These are phyloP conservation scores for Starmera stellimalicola DNA, from an alignment of 1,139 yeast genomes.

Conservation along the genomic window DNA sequence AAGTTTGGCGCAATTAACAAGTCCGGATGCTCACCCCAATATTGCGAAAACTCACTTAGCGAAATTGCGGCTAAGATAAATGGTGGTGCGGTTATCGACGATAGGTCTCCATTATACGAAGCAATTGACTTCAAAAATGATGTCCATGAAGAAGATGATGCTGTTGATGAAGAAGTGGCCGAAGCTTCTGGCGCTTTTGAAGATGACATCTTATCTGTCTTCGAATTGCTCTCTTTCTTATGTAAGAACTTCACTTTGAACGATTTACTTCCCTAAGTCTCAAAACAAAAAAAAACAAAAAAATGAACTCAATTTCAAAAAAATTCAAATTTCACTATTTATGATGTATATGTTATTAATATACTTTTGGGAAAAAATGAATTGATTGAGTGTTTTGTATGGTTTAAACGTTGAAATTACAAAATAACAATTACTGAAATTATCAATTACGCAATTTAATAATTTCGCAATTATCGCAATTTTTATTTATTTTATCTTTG, in stretches of 20 bases:
- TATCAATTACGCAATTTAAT: no score
- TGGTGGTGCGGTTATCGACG: slow-evolving; percentile 96
- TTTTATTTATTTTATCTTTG: no score
- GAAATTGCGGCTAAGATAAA: slow-evolving; percentile 89
- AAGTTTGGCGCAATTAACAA: slow-evolving; percentile 63
- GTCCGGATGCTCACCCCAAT: slow-evolving; percentile 89
- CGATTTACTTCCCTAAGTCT: slow-evolving; percentile 1
- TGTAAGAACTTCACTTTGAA: slow-evolving; percentile 5
- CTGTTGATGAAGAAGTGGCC: slow-evolving; percentile 2
- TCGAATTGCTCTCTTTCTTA: slow-evolving; percentile 1
- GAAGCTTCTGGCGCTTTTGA: background rate
- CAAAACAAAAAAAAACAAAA: no score
- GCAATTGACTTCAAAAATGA: slow-evolving; percentile 87
- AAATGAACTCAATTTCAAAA: no score
- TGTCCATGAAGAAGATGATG: slow-evolving; percentile 51
- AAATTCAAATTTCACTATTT: no score
- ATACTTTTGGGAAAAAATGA: no score
- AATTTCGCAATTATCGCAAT: no score
- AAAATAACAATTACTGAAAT: no score
- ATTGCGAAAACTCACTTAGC: slow-evolving; percentile 81
- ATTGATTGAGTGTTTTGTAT: no score
- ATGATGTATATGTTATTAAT: no score
- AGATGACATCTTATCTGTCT: no score
- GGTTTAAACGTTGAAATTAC: no score
- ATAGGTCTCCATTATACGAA: slow-evolving; percentile 87